Conservation (phyloP, 176 grass and related monocot genomes). For the Melocanna baccifera region DNA sequence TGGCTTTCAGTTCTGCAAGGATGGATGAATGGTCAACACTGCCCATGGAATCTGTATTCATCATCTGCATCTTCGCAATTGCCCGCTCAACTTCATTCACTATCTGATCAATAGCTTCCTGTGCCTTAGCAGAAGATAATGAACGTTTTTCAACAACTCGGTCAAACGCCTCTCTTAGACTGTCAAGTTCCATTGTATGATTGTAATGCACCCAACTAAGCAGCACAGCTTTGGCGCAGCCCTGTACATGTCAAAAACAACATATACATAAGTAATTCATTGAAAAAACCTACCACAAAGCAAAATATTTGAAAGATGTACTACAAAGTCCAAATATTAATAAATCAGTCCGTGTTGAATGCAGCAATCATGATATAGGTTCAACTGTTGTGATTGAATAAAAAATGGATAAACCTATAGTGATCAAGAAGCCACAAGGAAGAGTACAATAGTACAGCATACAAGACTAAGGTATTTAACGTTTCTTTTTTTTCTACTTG, state of each 20-base stretch:
- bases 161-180: slow-evolving; percentile 72
- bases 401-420: not conserved
- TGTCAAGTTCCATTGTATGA: slow-evolving; percentile 67
- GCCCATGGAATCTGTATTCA: slow-evolving; percentile 35
- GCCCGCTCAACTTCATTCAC: slow-evolving; percentile 57
- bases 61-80: slow-evolving; percentile 57
- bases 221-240: not conserved
- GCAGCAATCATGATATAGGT: slow-evolving; percentile 2
- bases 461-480: not conserved
- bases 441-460: not conserved
- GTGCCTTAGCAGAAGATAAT: slow-evolving; percentile 46
- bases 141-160: slow-evolving; percentile 65
- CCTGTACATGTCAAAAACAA: slow-evolving; percentile 6
- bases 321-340: not conserved
- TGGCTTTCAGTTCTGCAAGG: slow-evolving; percentile 60
- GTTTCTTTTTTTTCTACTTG: not conserved
- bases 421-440: not conserved
- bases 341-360: not conserved
- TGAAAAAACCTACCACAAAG: not conserved
- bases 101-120: slow-evolving; percentile 61
- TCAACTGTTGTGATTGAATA: not conserved
- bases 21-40: slow-evolving; percentile 47
- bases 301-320: not conserved
- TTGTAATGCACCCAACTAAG: slow-evolving; percentile 26
- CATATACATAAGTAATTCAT: not conserved